A percentile compares a stretch with the other conserved stretches of the same genome.
Conservation (phyloP, 1,284 basidiomycete genomes). For the Grifola frondosa region DNA sequence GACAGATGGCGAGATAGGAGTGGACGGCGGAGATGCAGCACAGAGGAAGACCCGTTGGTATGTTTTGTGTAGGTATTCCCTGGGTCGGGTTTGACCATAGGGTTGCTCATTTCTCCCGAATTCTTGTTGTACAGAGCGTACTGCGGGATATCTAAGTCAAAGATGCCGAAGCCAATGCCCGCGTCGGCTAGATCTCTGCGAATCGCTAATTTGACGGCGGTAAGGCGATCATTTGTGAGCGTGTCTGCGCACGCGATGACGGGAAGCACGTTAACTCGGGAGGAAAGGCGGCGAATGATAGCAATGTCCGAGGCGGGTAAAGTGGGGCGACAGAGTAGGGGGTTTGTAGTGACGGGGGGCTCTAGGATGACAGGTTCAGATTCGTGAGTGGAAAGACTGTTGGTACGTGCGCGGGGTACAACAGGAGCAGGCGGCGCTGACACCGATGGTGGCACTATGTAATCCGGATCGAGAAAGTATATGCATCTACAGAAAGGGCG, state of each 20-base stretch:
- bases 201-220: conserved; percentile 73
- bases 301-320: conserved; percentile 80
- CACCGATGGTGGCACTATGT: conserved; percentile 65
- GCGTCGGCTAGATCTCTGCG: conserved; percentile 74
- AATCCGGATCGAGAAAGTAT: conserved; percentile 78
- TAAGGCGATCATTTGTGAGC: conserved; percentile 85
- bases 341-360: conserved; percentile 71
- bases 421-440: conserved; percentile 60
- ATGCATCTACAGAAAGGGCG: conserved; percentile 54
- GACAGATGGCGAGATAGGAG: conserved; percentile 55
- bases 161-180: conserved; percentile 83
- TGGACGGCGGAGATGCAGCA: conserved; percentile 58
- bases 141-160: conserved; percentile 64
- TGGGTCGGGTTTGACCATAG: conserved; percentile 40
- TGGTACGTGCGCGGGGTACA: conserved; percentile 61
- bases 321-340: conserved; percentile 59
- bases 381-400: conserved; percentile 68
- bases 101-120: conserved; percentile 38
- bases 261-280: conserved; percentile 92
- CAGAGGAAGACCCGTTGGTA: conserved; percentile 49
- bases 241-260: conserved; percentile 92
- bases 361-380: conserved; percentile 75
- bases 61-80: conserved; percentile 49
- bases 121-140: conserved; percentile 42
- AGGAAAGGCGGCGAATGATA: conserved; percentile 87